phyloP scores from a whole-genome alignment of 2,329 filamentous ascomycete genomes.

The Aspergillus versicolor region DNA sequence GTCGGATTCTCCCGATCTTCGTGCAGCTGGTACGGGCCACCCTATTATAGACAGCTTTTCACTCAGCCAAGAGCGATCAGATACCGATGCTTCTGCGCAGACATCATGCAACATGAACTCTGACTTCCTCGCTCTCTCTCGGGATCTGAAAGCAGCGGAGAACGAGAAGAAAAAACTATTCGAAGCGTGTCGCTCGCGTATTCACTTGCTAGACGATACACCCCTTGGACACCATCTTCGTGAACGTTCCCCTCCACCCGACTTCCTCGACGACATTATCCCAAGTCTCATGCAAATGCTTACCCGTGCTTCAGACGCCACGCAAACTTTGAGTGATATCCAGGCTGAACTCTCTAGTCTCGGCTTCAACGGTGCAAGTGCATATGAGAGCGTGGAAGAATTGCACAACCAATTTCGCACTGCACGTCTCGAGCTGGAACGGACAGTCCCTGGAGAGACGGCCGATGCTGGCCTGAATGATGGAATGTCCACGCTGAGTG shows the following conservation, averaged over 20 bases:
- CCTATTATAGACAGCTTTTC: conserved; percentile 21
- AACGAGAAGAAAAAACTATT: conserved; percentile 43
- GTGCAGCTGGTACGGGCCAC: conserved; percentile 13
- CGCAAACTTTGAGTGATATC: conserved; percentile 35
- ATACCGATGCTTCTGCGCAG: conserved; percentile 20
- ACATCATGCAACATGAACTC: conserved; percentile 19
- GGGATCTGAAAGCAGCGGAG: conserved; percentile 40
- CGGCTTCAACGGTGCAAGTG: conserved; percentile 37
- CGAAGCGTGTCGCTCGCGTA: conserved; percentile 35
- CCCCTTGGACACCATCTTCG: conserved; percentile 21
- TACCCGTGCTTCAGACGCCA: conserved; percentile 39
- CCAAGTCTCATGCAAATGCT: conserved; percentile 36
- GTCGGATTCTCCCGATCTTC: conserved; percentile 34
- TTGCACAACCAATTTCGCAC: conserved; percentile 42
- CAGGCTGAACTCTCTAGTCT: conserved; percentile 37
- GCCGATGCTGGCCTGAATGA: conserved; percentile 36
- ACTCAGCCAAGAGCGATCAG: conserved; percentile 8
- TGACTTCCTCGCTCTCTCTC: conserved; percentile 31
- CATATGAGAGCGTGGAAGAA: conserved; percentile 33
- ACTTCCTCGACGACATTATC: conserved; percentile 39
- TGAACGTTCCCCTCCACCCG: conserved; percentile 36
- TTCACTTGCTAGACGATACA: conserved; percentile 25
- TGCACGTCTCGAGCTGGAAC: conserved; percentile 46
- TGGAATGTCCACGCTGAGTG: conserved; percentile 40
- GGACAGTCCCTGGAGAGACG: conserved; percentile 45